Conservation (phyloP, 2,329 filamentous ascomycete genomes). For the Nemania diffusa region DNA sequence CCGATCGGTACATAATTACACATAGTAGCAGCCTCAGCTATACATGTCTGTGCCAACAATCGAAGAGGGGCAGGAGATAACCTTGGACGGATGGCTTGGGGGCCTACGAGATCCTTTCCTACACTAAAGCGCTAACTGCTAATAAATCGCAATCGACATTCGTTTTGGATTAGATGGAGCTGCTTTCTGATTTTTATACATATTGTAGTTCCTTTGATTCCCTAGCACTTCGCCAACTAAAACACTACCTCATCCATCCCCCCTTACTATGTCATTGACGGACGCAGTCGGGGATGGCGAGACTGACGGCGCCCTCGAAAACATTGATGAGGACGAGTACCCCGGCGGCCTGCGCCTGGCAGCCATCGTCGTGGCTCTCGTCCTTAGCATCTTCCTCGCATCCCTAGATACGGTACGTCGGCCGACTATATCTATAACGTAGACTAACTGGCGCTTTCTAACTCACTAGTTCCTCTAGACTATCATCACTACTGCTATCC, state of each 20-base stretch:
- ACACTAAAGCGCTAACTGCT: background rate
- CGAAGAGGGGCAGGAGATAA: no score
- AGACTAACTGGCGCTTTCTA: background rate
- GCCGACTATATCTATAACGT: background rate
- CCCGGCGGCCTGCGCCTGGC: background rate
- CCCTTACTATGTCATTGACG: background rate
- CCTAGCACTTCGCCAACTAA: background rate
- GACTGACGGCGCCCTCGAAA: background rate
- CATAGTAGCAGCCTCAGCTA: no score
- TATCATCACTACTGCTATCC: conserved; percentile 51
- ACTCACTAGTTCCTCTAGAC: conserved; percentile 1
- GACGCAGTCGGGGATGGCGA: background rate
- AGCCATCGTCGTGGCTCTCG: background rate
- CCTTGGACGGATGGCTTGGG: no score
- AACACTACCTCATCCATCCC: background rate
- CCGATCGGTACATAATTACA: no score
- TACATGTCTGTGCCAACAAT: no score
- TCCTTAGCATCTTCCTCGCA: conserved; percentile 2
- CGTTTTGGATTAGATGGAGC: background rate
- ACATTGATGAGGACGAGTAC: conserved; percentile 2
- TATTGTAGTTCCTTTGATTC: background rate
- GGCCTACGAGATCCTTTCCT: no score
- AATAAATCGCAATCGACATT: background rate
- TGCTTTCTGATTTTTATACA: background rate
- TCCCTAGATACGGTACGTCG: background rate